Conservation (phyloP, 1,139 yeast species). For the Yamadazyma blattariae region DNA sequence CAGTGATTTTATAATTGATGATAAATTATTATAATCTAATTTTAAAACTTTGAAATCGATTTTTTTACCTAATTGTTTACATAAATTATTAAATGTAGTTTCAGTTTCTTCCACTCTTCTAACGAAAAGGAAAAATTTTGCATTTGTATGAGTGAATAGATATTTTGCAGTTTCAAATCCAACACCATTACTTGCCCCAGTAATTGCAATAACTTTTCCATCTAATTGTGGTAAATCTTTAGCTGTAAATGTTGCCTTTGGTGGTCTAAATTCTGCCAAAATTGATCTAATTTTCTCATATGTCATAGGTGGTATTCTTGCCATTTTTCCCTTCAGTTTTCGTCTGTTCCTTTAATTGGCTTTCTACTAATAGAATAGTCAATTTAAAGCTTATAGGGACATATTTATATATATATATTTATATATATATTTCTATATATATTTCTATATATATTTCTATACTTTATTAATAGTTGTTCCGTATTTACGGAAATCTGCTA, state of each 20-base stretch:
- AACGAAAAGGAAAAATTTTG: constrained; percentile 17
- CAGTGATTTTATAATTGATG: constrained; percentile 38
- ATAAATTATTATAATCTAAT: constrained; percentile 43
- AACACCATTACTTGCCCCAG: constrained; percentile 17
- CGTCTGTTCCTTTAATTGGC: too few relatives aligned
- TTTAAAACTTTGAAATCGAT: constrained; percentile 16
- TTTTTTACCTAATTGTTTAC: constrained; percentile 2
- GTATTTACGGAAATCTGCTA: too few relatives aligned
- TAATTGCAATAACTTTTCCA: constrained; percentile 16
- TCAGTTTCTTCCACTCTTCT: constrained; percentile 13
- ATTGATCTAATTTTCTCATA: too few relatives aligned
- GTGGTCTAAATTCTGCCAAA: constrained; percentile 2
- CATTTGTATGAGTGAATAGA: constrained; percentile 37
- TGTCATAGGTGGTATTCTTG: too few relatives aligned
- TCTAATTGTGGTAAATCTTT: constrained; percentile 11
- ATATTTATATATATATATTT: too few relatives aligned
- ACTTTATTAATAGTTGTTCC: too few relatives aligned
- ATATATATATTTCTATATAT: too few relatives aligned
- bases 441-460: too few relatives aligned
- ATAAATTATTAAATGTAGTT: constrained; percentile 12
- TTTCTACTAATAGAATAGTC: too few relatives aligned
- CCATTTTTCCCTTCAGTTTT: too few relatives aligned
- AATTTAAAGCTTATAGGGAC: too few relatives aligned
- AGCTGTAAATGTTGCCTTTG: constrained; percentile 12
- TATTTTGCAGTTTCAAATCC: constrained; percentile 32